phyloP scores from a whole-genome alignment of 257 asterid genomes.

The Solanum chaucha region DNA sequence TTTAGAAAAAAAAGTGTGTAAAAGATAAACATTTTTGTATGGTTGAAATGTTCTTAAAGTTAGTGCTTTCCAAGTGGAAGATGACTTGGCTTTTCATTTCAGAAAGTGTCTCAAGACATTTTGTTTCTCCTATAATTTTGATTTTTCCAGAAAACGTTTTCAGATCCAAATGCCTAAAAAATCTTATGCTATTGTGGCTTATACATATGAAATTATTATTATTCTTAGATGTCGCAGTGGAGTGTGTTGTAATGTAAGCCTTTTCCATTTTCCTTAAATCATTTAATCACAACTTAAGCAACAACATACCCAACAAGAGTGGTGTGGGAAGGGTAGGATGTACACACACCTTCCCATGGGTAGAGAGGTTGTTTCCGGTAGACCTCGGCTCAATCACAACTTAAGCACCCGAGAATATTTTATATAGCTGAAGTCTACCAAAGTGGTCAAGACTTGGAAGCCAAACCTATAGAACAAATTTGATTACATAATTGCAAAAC shows the following conservation, averaged over 20 bases:
- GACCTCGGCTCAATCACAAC: not conserved
- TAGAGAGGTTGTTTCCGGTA: not conserved
- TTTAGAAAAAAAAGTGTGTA: not conserved
- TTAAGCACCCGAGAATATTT: conserved; percentile 7
- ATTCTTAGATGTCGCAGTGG: not conserved
- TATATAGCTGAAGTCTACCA: conserved; percentile 4
- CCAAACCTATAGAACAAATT: not conserved
- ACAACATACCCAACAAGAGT: not conserved
- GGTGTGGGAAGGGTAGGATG: not conserved
- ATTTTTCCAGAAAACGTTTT: not conserved
- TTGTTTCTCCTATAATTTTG: not conserved
- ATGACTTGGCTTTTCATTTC: not conserved
- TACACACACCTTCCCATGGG: not conserved
- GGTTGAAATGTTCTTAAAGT: not conserved
- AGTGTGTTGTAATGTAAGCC: not conserved
- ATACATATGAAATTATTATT: not conserved
- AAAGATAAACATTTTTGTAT: not conserved
- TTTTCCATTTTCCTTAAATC: not conserved
- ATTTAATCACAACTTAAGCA: not conserved
- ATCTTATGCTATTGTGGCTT: not conserved
- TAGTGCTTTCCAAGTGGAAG: not conserved
- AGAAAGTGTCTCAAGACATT: not conserved
- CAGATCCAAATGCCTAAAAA: not conserved
- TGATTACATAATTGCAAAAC: not conserved
- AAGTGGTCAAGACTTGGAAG: not conserved